These are phyloP conservation scores for Boeremia exigua DNA, from an alignment of 2,329 filamentous ascomycete species.

Conservation along the genomic window DNA sequence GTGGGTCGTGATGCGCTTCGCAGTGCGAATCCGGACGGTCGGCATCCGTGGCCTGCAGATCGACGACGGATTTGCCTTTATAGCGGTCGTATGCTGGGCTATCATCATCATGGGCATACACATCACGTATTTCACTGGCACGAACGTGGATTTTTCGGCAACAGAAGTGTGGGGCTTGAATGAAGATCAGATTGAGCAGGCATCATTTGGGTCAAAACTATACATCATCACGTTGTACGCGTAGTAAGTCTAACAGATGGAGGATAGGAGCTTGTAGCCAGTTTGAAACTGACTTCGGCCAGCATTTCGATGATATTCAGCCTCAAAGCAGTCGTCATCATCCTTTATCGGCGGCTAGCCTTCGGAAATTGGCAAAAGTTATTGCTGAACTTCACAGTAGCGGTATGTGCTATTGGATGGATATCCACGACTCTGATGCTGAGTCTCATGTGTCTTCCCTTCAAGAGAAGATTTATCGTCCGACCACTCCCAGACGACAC, in stretches of 20 bases:
- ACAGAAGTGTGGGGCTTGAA: slow-evolving; percentile 15
- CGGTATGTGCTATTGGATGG: slow-evolving; percentile 9
- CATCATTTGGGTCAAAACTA: slow-evolving; percentile 10
- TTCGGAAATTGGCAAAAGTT: slow-evolving; percentile 14
- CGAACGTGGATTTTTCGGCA: slow-evolving; percentile 12
- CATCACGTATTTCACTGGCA: slow-evolving; percentile 13
- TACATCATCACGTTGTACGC: slow-evolving; percentile 18
- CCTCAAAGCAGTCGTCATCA: slow-evolving; percentile 19
- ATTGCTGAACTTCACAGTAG: slow-evolving; percentile 12
- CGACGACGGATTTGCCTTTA: slow-evolving; percentile 13
- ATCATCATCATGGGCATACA: slow-evolving; percentile 16
- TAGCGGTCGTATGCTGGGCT: slow-evolving; percentile 12
- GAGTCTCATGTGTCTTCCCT: slow-evolving; percentile 17
- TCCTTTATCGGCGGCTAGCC: slow-evolving; percentile 11
- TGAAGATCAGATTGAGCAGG: slow-evolving; percentile 1
- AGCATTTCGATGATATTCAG: slow-evolving; percentile 17
- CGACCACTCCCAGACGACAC: slow-evolving; percentile 5
- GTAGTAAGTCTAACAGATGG: slow-evolving; percentile 11
- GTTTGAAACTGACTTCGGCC: neutral
- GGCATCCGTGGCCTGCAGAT: slow-evolving; percentile 5
- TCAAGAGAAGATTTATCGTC: slow-evolving; percentile 4
- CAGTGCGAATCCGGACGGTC: slow-evolving; percentile 1
- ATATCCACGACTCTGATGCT: slow-evolving; percentile 13
- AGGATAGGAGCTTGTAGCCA: neutral
- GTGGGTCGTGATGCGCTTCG: slow-evolving; percentile 8